phyloP scores from a whole-genome alignment of 176 grass and related monocot genomes.

The Aegilops longissima region DNA sequence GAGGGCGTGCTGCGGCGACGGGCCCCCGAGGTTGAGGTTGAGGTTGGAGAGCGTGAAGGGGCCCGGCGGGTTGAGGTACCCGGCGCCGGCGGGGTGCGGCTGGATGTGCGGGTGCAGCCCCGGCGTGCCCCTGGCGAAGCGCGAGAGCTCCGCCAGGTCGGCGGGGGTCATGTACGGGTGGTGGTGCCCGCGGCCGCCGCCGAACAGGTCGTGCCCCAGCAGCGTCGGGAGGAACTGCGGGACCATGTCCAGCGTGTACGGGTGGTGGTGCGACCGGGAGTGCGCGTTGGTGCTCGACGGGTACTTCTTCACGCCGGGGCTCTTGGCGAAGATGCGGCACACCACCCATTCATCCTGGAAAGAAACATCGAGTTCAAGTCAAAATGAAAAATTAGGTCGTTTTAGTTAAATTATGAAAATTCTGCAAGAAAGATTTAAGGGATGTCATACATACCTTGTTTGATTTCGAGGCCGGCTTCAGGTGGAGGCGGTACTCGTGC shows the following conservation, averaged over 20 bases:
- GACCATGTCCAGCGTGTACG: slow-evolving; percentile 61
- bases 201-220: slow-evolving; percentile 43
- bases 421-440: not conserved
- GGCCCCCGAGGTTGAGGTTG: slow-evolving; percentile 60
- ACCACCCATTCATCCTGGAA: slow-evolving; percentile 82
- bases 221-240: slow-evolving; percentile 43
- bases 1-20: not conserved
- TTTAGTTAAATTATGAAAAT: not conserved
- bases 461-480: slow-evolving; percentile 52
- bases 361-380: too few species aligned
- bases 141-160: slow-evolving; percentile 62
- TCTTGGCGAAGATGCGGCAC: slow-evolving; percentile 80
- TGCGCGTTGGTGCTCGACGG: slow-evolving; percentile 47
- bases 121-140: slow-evolving; percentile 54
- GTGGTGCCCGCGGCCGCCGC: slow-evolving; percentile 14
- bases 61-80: slow-evolving; percentile 28
- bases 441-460: slow-evolving; percentile 51
- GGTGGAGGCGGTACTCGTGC: slow-evolving; percentile 74
- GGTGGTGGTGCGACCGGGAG: slow-evolving; percentile 45
- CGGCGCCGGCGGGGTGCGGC: slow-evolving; percentile 28
- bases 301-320: slow-evolving; percentile 53
- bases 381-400: too few species aligned
- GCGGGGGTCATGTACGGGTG: slow-evolving; percentile 38
- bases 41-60: slow-evolving; percentile 57
- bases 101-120: slow-evolving; percentile 69